Conservation (phyloP, 441 rosid species). For the Daphne laureola region DNA sequence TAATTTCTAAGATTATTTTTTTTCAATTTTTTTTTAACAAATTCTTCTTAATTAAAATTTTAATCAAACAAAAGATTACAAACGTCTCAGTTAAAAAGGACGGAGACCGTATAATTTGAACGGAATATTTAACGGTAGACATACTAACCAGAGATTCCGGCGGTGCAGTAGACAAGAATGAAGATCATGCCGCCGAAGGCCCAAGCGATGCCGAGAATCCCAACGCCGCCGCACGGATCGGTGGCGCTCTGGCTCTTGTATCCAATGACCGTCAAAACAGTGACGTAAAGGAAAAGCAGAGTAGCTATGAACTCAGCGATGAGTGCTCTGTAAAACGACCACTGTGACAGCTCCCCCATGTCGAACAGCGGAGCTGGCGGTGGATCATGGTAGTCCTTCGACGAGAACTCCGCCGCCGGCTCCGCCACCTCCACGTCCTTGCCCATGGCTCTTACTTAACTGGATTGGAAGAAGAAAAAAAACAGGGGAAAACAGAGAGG, state of each 20-base stretch:
- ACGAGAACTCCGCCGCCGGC: slow-evolving; percentile 26
- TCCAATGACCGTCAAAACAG: slow-evolving; percentile 45
- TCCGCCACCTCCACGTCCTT: slow-evolving; percentile 49
- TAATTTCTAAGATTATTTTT: too few relatives aligned
- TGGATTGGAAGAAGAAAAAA: too few relatives aligned
- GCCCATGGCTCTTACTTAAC: slow-evolving; percentile 20
- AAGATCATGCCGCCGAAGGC: slow-evolving; percentile 68
- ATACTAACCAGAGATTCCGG: slow-evolving; percentile 64
- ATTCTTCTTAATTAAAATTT: too few relatives aligned
- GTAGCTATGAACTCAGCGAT: slow-evolving; percentile 60
- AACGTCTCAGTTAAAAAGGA: too few relatives aligned
- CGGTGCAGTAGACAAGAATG: slow-evolving; percentile 55
- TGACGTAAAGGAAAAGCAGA: slow-evolving; percentile 44
- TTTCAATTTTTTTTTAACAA: too few relatives aligned
- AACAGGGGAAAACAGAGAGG: neutral
- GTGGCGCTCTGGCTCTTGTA: slow-evolving; percentile 38
- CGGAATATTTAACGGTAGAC: too few relatives aligned
- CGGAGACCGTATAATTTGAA: too few relatives aligned
- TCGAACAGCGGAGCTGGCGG: slow-evolving; percentile 44
- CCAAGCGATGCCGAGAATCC: slow-evolving; percentile 54
- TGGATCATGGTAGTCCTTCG: slow-evolving; percentile 43
- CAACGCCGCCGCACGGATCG: slow-evolving; percentile 38
- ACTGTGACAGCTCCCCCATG: slow-evolving; percentile 33
- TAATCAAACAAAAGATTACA: too few relatives aligned
- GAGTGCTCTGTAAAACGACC: slow-evolving; percentile 49